Conservation (phyloP, 2,329 filamentous ascomycete species). For the Microcera coccophila region DNA sequence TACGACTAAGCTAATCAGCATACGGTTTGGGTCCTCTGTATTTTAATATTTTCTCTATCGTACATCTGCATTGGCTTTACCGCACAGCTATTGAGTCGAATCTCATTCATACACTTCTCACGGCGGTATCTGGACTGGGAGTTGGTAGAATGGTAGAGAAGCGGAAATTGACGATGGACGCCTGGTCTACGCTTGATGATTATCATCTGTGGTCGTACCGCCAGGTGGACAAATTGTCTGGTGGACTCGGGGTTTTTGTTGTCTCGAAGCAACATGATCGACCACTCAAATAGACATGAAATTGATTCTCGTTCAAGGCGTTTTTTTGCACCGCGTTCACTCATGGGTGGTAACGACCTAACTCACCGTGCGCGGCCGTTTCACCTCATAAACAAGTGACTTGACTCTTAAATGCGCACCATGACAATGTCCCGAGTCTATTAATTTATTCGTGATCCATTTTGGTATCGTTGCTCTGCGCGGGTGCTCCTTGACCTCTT, state of each 20-base stretch:
- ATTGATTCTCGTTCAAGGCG: slow-evolving; percentile 29
- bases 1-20: slow-evolving; percentile 67
- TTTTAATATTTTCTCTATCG: slow-evolving; percentile 42
- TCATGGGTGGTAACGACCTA: no score
- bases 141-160: slow-evolving; percentile 35
- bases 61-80: slow-evolving; percentile 32
- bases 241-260: slow-evolving; percentile 8
- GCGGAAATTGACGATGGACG: slow-evolving; percentile 15
- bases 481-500: slow-evolving; percentile 1
- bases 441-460: slow-evolving; percentile 18
- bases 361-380: no score
- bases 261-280: slow-evolving; percentile 16
- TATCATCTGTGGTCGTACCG: slow-evolving; percentile 1
- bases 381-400: no score
- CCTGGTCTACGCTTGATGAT: slow-evolving; percentile 7
- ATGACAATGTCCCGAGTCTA: slow-evolving; percentile 18
- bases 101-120: slow-evolving; percentile 24
- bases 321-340: no score
- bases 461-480: slow-evolving; percentile 9
- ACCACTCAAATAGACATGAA: slow-evolving; percentile 31
- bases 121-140: slow-evolving; percentile 30
- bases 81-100: slow-evolving; percentile 13
- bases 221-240: slow-evolving; percentile 6
- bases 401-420: neutral
- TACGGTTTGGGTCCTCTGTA: slow-evolving; percentile 37